Evolutionary conservation across 768 basidiomycete species (phyloP).

Genomic region (Candolleomyces efflorescens): DNA sequence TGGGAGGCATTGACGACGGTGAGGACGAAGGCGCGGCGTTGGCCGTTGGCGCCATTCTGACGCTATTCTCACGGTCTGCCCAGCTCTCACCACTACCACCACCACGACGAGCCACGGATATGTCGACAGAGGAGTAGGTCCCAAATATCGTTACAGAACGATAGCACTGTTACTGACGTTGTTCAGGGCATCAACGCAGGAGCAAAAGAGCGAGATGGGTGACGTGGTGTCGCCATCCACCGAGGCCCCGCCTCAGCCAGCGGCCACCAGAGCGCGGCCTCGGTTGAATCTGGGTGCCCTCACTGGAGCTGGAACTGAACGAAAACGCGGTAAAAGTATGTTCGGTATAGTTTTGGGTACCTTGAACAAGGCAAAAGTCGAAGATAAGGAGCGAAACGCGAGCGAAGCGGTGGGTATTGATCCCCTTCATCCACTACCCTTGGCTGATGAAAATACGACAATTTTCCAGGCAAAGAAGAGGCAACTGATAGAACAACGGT

Average conservation of each 20-base stretch:
- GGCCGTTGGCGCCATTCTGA: not conserved
- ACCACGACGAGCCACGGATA: constrained; percentile 21
- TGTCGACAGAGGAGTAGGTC: constrained; percentile 53
- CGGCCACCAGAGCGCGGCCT: constrained; percentile 62
- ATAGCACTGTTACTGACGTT: not conserved
- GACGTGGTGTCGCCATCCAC: constrained; percentile 22
- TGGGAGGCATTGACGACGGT: constrained; percentile 7
- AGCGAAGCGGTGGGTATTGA: constrained; percentile 67
- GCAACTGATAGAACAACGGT: constrained; percentile 76
- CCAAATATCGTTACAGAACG: constrained; percentile 8
- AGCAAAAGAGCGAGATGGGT: constrained; percentile 19
- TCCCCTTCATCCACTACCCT: not conserved
- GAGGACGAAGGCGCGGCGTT: not conserved
- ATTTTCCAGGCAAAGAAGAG: constrained; percentile 72
- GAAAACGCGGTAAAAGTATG: constrained; percentile 85
- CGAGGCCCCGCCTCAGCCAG: constrained; percentile 39
- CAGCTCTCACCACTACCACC: constrained; percentile 17
- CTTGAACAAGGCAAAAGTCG: constrained; percentile 82
- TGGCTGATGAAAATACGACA: not conserved
- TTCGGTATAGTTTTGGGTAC: constrained; percentile 82
- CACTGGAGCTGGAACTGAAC: constrained; percentile 46
- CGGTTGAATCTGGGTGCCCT: constrained; percentile 58
- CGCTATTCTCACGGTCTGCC: constrained; percentile 29
- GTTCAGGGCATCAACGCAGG: constrained; percentile 20
- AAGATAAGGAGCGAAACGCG: constrained; percentile 80